Evolutionary conservation across 805 yeast species (phyloP).

Genomic region (Wickerhamiella nectarea): DNA sequence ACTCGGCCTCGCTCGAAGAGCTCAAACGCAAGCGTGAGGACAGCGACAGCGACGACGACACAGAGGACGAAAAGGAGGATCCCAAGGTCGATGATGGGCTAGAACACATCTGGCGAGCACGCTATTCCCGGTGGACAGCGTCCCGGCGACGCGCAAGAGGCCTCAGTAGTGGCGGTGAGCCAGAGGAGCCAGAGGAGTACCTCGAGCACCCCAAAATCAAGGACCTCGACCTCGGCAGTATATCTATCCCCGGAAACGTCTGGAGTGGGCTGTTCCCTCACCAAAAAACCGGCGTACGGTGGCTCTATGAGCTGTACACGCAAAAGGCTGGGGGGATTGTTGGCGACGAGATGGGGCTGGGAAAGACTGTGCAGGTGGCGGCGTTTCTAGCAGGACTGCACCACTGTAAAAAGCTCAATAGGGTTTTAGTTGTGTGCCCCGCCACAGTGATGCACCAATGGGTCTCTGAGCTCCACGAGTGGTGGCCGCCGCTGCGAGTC

Average conservation of each 20-base stretch:
- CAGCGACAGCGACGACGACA: slow-evolving; percentile 15
- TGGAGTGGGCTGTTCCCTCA: slow-evolving; percentile 79
- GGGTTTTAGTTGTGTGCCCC: slow-evolving; percentile 78
- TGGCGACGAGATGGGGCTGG: slow-evolving; percentile 98
- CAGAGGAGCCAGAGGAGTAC: slow-evolving; percentile 10
- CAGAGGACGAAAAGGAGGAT: slow-evolving; percentile 14
- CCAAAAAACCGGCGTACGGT: slow-evolving; percentile 91
- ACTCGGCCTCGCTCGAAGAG: slow-evolving; percentile 35
- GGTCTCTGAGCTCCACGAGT: slow-evolving; percentile 89
- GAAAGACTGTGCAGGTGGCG: slow-evolving; percentile 87
- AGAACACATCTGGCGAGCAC: background rate
- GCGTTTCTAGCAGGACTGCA: slow-evolving; percentile 85
- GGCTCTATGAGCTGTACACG: slow-evolving; percentile 88
- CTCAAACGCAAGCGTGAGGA: slow-evolving; percentile 20
- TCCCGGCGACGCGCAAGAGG: slow-evolving; percentile 8
- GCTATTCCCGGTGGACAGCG: slow-evolving; percentile 7
- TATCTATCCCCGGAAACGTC: slow-evolving; percentile 78
- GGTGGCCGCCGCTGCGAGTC: slow-evolving; percentile 96
- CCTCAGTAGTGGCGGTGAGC: slow-evolving; percentile 13
- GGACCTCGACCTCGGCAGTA: slow-evolving; percentile 20
- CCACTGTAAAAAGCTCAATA: slow-evolving; percentile 56
- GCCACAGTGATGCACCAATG: slow-evolving; percentile 94
- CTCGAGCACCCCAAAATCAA: slow-evolving; percentile 57
- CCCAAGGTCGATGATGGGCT: slow-evolving; percentile 8
- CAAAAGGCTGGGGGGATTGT: slow-evolving; percentile 90